Conservation (phyloP, 2,329 filamentous ascomycete species). For the Microthyrium microscopicum region DNA sequence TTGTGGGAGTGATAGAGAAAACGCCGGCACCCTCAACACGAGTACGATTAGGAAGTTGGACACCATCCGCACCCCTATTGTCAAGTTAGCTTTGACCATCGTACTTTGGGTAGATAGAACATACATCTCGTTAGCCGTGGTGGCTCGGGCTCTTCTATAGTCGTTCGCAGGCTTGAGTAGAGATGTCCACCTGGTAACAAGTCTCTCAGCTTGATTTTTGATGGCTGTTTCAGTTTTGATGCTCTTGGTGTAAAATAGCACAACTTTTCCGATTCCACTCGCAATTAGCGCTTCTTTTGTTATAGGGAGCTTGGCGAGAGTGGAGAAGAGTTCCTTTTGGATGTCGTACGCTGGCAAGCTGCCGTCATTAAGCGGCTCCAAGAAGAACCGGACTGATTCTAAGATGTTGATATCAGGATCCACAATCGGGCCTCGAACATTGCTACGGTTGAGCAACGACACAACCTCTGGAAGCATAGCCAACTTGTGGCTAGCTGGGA, state of each 20-base stretch:
- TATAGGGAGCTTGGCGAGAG: slow-evolving; percentile 65
- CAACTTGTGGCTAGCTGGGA: slow-evolving; percentile 82
- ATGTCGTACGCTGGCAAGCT: slow-evolving; percentile 94
- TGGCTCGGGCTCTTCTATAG: slow-evolving; percentile 76
- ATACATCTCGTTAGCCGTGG: slow-evolving; percentile 18
- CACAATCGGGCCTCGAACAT: slow-evolving; percentile 68
- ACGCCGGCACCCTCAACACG: slow-evolving; percentile 42
- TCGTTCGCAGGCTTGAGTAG: slow-evolving; percentile 89
- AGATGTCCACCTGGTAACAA: slow-evolving; percentile 90
- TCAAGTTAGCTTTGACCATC: slow-evolving; percentile 16
- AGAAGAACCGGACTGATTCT: slow-evolving; percentile 89
- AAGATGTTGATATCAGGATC: slow-evolving; percentile 92
- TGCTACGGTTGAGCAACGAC: slow-evolving; percentile 63
- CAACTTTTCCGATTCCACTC: slow-evolving; percentile 88
- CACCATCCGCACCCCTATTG: slow-evolving; percentile 34
- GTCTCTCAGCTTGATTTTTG: slow-evolving; percentile 80
- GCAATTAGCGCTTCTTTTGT: slow-evolving; percentile 81
- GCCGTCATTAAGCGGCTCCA: slow-evolving; percentile 87
- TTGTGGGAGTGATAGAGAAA: slow-evolving; percentile 47
- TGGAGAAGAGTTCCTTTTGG: slow-evolving; percentile 80
- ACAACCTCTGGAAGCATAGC: slow-evolving; percentile 86
- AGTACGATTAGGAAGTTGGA: slow-evolving; percentile 39
- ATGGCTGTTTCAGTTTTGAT: slow-evolving; percentile 76
- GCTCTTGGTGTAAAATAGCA: slow-evolving; percentile 93
- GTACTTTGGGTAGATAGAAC: neutral